Conservation (phyloP, 116 monocot genomes). For the Iris pallida region DNA sequence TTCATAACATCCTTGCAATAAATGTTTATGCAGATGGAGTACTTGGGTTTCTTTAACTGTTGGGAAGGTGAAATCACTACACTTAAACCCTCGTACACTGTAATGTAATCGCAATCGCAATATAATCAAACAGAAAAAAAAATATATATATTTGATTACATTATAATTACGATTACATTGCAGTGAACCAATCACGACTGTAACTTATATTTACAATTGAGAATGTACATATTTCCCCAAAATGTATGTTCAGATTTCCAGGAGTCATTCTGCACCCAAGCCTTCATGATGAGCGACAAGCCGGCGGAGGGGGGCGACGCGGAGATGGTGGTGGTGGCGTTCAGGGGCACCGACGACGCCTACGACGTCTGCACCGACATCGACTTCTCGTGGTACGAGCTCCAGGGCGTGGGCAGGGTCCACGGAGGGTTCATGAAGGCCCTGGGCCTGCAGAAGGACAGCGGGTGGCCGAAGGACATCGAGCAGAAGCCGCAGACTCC, state of each 20-base stretch:
- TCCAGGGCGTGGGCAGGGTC: slow-evolving; percentile 55
- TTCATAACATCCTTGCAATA: too few relatives aligned
- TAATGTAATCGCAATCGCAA: too few relatives aligned
- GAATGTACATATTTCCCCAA: background rate
- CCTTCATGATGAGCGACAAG: slow-evolving; percentile 63
- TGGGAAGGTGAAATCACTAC: slow-evolving; percentile 57
- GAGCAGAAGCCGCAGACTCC: background rate
- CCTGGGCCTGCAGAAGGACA: slow-evolving; percentile 51
- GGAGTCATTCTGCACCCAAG: slow-evolving; percentile 40
- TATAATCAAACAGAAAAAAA: too few relatives aligned
- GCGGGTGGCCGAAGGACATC: slow-evolving; percentile 41
- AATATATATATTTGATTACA: too few relatives aligned
- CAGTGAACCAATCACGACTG: too few relatives aligned
- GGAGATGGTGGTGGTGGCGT: slow-evolving; percentile 62
- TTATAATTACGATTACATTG: too few relatives aligned
- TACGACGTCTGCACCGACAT: slow-evolving; percentile 65
- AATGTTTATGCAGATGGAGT: slow-evolving; percentile 50
- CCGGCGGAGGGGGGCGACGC: slow-evolving; percentile 7
- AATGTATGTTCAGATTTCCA: slow-evolving; percentile 26
- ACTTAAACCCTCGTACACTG: too few relatives aligned
- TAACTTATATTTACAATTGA: too few relatives aligned
- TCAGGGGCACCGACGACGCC: slow-evolving; percentile 61
- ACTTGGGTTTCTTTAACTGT: slow-evolving; percentile 51
- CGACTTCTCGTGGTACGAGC: slow-evolving; percentile 82
- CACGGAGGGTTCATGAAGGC: slow-evolving; percentile 90